A percentile compares a stretch with the other conserved stretches of the same genome.
phyloP scores from a whole-genome alignment of 345 rosid species.

The Abelmoschus esculentus region DNA sequence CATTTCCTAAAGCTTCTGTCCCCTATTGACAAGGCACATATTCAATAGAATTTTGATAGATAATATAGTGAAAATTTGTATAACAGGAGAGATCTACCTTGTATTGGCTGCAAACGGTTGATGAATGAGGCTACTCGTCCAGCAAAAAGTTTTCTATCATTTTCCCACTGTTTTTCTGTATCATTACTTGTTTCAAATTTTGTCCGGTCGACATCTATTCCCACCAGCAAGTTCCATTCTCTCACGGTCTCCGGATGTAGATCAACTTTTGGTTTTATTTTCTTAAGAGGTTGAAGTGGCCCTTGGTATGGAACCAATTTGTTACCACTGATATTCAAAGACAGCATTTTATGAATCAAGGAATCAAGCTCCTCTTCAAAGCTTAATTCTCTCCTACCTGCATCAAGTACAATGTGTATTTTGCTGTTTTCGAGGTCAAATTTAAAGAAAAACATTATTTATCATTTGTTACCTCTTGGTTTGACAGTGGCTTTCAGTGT shows the following conservation, averaged over 20 bases:
- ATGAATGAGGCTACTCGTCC: constrained; percentile 28
- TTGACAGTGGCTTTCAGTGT: neutral
- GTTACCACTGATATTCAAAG: constrained; percentile 7
- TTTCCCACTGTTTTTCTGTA: constrained; percentile 27
- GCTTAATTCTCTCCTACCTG: neutral
- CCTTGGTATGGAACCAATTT: constrained; percentile 17
- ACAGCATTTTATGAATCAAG: constrained; percentile 2
- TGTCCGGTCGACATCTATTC: constrained; percentile 2
- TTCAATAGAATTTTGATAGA: neutral
- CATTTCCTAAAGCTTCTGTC: constrained; percentile 47
- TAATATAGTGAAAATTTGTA: neutral
- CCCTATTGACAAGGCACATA: constrained; percentile 23
- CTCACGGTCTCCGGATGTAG: constrained; percentile 31
- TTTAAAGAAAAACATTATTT: neutral
- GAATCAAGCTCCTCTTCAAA: neutral
- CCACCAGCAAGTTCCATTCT: constrained; percentile 35
- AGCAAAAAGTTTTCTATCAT: constrained; percentile 23
- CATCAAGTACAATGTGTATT: neutral
- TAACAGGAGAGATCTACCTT: constrained; percentile 25
- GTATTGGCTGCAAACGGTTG: constrained; percentile 26
- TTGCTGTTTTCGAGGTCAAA: neutral
- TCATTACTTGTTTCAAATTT: constrained; percentile 16
- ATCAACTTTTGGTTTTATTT: constrained; percentile 19
- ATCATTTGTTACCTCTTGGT: neutral
- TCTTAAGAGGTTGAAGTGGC: neutral